phyloP scores from a whole-genome alignment of 495 filamentous ascomycete species.

The Penicillium steckii region DNA sequence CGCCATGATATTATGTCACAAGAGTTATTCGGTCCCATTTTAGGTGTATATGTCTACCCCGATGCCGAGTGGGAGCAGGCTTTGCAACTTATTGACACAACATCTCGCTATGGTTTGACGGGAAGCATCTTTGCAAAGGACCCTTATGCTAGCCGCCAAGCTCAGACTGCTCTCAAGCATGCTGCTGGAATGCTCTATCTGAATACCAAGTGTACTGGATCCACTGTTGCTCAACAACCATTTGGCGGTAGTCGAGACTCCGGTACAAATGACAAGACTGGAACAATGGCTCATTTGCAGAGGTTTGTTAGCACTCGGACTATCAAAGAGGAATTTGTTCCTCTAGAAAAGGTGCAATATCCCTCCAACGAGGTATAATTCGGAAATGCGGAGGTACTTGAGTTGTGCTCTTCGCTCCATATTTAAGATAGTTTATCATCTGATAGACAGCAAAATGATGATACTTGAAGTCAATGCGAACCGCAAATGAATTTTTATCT shows the following conservation, averaged over 20 bases:
- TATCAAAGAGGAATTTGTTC: constrained; percentile 75
- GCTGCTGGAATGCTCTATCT: constrained; percentile 82
- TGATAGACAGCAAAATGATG: too few relatives aligned
- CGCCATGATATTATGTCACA: constrained; percentile 61
- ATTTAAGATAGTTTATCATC: too few relatives aligned
- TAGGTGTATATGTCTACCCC: constrained; percentile 68
- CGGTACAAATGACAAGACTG: constrained; percentile 81
- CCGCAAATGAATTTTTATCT: too few relatives aligned
- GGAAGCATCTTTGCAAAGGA: constrained; percentile 74
- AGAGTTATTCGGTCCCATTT: constrained; percentile 77
- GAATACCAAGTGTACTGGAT: constrained; percentile 77
- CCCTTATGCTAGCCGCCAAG: constrained; percentile 59
- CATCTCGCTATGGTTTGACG: constrained; percentile 68
- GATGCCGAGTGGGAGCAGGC: constrained; percentile 55
- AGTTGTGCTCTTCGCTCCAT: too few relatives aligned
- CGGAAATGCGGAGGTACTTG: too few relatives aligned
- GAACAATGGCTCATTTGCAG: constrained; percentile 61
- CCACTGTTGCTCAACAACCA: constrained; percentile 79
- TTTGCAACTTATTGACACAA: constrained; percentile 56
- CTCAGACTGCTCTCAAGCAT: constrained; percentile 67
- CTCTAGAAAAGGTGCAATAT: constrained; percentile 59
- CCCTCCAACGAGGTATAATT: constrained; percentile 57
- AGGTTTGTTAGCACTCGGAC: constrained; percentile 72
- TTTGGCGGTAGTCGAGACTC: constrained; percentile 75
- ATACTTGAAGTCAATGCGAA: too few relatives aligned